These are phyloP conservation scores for Acrasis kona DNA, from an alignment of 78 protist species.

Conservation along the genomic window DNA sequence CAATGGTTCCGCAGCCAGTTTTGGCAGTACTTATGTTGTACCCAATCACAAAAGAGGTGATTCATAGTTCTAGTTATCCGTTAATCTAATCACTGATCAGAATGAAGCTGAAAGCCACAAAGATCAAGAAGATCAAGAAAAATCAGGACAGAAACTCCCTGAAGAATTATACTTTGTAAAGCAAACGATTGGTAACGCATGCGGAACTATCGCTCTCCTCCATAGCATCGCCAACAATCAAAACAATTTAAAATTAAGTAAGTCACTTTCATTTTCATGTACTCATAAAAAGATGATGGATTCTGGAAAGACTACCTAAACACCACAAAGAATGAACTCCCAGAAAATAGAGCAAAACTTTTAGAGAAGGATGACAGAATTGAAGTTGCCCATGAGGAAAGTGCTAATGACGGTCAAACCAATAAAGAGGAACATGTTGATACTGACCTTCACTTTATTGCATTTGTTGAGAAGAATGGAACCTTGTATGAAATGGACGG, in stretches of 20 bases:
- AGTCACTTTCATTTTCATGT: not conserved
- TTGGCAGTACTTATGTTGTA: slow-evolving; percentile 75
- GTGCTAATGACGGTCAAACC: slow-evolving; percentile 47
- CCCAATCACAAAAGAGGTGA: slow-evolving; percentile 54
- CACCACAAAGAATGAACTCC: slow-evolving; percentile 12
- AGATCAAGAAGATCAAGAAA: not conserved
- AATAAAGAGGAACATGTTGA: slow-evolving; percentile 43
- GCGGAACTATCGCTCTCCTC: slow-evolving; percentile 83
- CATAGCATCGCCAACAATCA: slow-evolving; percentile 69
- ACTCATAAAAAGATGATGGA: not conserved
- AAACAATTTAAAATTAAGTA: not conserved
- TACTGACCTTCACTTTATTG: slow-evolving; percentile 72
- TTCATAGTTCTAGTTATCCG: not conserved
- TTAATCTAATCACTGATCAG: not conserved
- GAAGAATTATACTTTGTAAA: slow-evolving; percentile 38
- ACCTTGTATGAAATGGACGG: slow-evolving; percentile 27
- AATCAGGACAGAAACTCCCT: not conserved
- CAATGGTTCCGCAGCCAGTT: slow-evolving; percentile 81
- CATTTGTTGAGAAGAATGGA: slow-evolving; percentile 55
- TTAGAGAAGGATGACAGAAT: slow-evolving; percentile 17
- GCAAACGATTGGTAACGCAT: slow-evolving; percentile 85
- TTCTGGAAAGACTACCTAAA: not conserved
- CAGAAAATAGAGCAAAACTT: slow-evolving; percentile 49
- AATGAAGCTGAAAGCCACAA: not conserved
- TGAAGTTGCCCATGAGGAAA: slow-evolving; percentile 35